A percentile compares a stretch with the other conserved stretches of the same genome.
Conservation (phyloP, 306 rosid species). For the Carpinus viminea region DNA sequence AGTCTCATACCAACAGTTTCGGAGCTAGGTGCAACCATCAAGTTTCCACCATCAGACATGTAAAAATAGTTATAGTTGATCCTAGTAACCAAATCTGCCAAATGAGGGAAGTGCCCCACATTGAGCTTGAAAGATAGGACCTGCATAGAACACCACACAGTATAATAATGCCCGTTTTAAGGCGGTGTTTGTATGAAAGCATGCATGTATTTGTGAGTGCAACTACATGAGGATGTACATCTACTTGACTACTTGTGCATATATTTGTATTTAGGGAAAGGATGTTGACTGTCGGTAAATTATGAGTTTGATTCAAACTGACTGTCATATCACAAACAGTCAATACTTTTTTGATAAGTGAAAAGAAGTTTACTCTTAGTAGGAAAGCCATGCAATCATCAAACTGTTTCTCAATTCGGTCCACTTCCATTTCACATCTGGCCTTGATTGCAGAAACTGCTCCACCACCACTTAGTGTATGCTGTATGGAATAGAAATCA, state of each 20-base stretch:
- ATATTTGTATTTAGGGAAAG: neutral
- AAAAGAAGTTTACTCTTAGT: constrained; percentile 68
- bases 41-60: constrained; percentile 87
- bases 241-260: neutral
- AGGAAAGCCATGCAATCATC: constrained; percentile 95
- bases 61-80: constrained; percentile 91
- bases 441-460: constrained; percentile 86
- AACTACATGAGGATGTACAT: neutral
- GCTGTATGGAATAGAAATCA: constrained; percentile 86
- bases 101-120: constrained; percentile 94
- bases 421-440: constrained; percentile 93
- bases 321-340: neutral
- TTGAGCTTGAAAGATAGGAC: constrained; percentile 92
- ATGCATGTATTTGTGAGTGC: neutral
- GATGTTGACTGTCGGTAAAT: neutral
- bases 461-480: constrained; percentile 76
- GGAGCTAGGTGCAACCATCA: constrained; percentile 66
- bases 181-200: neutral
- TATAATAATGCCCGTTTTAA: neutral
- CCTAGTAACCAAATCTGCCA: constrained; percentile 93
- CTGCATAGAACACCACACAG: constrained; percentile 41
- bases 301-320: constrained; percentile 8
- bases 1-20: constrained; percentile 54
- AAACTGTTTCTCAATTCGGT: constrained; percentile 89
- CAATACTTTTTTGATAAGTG: neutral